Conservation (phyloP, 1,284 basidiomycete genomes). For the Melampsora abietis-canadensis region DNA sequence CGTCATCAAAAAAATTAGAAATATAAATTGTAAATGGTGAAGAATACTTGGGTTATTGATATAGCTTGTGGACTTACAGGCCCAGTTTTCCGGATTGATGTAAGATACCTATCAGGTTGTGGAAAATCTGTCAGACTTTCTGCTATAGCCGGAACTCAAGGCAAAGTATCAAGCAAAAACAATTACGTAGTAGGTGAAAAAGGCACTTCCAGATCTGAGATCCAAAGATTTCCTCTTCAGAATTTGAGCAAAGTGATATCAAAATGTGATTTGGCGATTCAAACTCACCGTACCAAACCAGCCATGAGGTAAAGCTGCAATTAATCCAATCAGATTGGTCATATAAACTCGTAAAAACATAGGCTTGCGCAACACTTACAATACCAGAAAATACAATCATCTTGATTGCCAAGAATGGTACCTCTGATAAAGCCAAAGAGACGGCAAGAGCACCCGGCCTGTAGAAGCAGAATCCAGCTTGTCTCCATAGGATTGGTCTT, state of each 20-base stretch:
- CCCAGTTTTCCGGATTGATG: slow-evolving; percentile 62
- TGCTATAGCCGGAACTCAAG: no score
- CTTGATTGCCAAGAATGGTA: slow-evolving; percentile 57
- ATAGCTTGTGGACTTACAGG: no score
- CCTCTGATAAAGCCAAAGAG: slow-evolving; percentile 56
- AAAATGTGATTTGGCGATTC: no score
- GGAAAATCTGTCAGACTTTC: no score
- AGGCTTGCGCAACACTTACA: no score
- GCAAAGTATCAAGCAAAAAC: slow-evolving; percentile 49
- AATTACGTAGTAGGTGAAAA: slow-evolving; percentile 56
- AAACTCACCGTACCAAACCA: no score
- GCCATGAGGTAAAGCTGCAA: slow-evolving; percentile 53
- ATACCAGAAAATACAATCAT: slow-evolving; percentile 58
- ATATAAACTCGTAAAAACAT: no score
- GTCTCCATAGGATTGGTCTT: slow-evolving; percentile 62
- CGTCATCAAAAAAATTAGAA: not conserved
- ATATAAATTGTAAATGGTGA: no score
- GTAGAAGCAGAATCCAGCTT: slow-evolving; percentile 74
- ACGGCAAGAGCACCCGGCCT: slow-evolving; percentile 69
- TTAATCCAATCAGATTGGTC: no score
- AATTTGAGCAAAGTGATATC: no score
- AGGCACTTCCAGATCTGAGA: slow-evolving; percentile 56
- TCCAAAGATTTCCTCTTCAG: no score
- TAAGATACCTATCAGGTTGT: slow-evolving; percentile 60
- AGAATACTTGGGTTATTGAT: no score